A percentile compares a stretch with the other conserved stretches of the same genome.
These are phyloP conservation scores for Ephemerocybe angulata DNA, from an alignment of 768 basidiomycete genomes.

Conservation along the genomic window DNA sequence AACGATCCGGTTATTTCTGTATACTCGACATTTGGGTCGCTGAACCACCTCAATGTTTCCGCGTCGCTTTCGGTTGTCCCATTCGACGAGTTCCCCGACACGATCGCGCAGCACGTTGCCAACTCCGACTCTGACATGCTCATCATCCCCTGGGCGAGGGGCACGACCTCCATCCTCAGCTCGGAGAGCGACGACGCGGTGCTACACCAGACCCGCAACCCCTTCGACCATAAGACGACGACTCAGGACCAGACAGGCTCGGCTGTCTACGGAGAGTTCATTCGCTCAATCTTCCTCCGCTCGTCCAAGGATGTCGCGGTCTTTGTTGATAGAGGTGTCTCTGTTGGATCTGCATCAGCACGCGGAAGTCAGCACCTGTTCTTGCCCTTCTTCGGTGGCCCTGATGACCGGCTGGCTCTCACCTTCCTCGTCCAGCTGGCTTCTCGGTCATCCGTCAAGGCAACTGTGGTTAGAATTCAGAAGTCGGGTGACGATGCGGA, in stretches of 20 bases:
- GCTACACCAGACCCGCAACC: conserved; percentile 35
- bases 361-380: conserved; percentile 57
- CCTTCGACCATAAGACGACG: conserved; percentile 64
- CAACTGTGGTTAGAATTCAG: conserved; percentile 67
- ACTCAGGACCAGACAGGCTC: conserved; percentile 50
- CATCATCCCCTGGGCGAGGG: conserved; percentile 79
- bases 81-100: conserved; percentile 64
- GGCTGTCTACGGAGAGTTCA: conserved; percentile 73
- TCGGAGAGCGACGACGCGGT: conserved; percentile 23
- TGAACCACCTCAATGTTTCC: conserved; percentile 64
- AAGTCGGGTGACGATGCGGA: conserved; percentile 40
- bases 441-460: conserved; percentile 54
- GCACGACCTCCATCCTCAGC: conserved; percentile 24
- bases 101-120: conserved; percentile 60
- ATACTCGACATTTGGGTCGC: conserved; percentile 73
- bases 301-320: conserved; percentile 76
- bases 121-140: conserved; percentile 66
- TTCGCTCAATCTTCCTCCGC: conserved; percentile 75
- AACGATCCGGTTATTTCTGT: conserved; percentile 71
- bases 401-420: conserved; percentile 87
- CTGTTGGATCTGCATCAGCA: conserved; percentile 27
- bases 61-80: conserved; percentile 73
- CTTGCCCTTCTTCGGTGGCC: conserved; percentile 90
- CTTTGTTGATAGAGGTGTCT: conserved; percentile 70
- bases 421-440: conserved; percentile 79